Evolutionary conservation across 768 basidiomycete species (phyloP).

Genomic region (Psilocybe cyanescens): DNA sequence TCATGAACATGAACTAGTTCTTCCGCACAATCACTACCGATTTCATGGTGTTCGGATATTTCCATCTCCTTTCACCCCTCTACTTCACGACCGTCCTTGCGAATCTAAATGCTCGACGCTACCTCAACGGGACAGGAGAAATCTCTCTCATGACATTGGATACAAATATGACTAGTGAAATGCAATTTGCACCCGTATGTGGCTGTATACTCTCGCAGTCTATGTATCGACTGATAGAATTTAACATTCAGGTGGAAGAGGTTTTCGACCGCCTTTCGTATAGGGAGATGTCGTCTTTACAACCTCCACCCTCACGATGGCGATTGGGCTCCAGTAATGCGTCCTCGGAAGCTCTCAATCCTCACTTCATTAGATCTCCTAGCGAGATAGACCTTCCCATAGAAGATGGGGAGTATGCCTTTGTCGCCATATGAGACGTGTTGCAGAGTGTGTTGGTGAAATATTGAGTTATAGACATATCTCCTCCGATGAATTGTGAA

Average conservation of each 20-base stretch:
- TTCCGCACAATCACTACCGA: constrained; percentile 8
- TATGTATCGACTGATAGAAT: not conserved
- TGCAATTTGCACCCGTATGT: constrained; percentile 1
- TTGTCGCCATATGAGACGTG: no score
- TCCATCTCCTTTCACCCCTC: constrained; percentile 10
- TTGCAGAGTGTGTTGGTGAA: no score
- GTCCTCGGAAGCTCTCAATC: not conserved
- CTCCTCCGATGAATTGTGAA: no score
- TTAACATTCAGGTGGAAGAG: not conserved
- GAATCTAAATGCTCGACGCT: constrained; percentile 7
- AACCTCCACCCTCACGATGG: not conserved
- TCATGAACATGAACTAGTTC: not conserved
- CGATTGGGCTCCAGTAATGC: not conserved
- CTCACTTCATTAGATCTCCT: not conserved
- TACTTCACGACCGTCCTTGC: constrained; percentile 12
- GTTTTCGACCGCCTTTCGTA: not conserved
- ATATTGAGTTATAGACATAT: no score
- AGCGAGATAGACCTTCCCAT: no score
- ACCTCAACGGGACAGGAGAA: not conserved
- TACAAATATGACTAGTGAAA: not conserved
- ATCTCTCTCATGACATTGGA: not conserved
- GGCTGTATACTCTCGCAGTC: not conserved
- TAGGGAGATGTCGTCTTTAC: not conserved
- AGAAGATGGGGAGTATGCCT: not conserved
- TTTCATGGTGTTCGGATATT: constrained; percentile 13